Conservation (phyloP, 441 rosid species). For the Jatropha multifida region DNA sequence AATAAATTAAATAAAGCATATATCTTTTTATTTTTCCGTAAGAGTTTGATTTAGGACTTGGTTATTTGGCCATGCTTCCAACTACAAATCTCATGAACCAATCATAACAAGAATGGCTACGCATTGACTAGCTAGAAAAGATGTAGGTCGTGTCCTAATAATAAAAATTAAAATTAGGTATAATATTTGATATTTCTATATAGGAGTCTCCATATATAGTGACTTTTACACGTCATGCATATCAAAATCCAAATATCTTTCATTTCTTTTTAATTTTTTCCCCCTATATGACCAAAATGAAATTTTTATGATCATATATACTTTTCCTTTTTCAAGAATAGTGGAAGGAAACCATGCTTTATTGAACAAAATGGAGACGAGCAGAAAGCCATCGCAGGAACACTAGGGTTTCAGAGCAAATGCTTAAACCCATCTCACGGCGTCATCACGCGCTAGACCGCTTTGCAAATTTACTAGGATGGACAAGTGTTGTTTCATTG, state of each 20-base stretch:
- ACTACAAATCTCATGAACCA: too few relatives aligned
- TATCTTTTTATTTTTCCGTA: too few relatives aligned
- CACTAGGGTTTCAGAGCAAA: background rate
- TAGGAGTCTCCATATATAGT: too few relatives aligned
- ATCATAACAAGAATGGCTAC: too few relatives aligned
- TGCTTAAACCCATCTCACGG: background rate
- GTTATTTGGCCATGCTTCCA: too few relatives aligned
- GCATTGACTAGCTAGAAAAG: too few relatives aligned
- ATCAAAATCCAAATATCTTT: background rate
- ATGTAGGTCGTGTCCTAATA: background rate
- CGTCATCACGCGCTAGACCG: background rate
- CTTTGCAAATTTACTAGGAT: background rate
- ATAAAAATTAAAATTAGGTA: conserved; percentile 1
- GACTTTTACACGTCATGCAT: background rate
- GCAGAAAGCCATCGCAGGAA: conserved; percentile 5
- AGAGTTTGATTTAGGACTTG: too few relatives aligned
- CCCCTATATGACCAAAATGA: too few relatives aligned
- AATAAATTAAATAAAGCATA: too few relatives aligned
- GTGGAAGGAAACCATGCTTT: background rate
- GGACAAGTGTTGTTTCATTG: background rate
- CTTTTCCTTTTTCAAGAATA: background rate
- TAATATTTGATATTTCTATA: background rate
- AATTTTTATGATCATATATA: too few relatives aligned
- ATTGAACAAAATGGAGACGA: background rate
- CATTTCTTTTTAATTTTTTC: background rate